Base-by-base conservation (phyloP, 2,329 filamentous ascomycete genomes). In the Claviceps purpurea region DNA sequence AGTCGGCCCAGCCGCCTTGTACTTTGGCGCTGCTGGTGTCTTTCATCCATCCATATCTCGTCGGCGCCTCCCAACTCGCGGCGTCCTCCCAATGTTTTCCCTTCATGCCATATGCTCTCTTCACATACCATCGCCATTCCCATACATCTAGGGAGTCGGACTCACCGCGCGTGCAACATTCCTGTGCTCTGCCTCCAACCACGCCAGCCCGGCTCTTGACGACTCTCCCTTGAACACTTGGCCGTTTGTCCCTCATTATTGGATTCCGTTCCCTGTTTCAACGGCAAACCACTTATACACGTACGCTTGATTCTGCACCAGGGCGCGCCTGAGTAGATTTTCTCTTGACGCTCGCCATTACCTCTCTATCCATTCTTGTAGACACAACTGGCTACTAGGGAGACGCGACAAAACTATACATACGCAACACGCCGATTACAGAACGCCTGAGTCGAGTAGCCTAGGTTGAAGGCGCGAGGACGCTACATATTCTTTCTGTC, bases 221-320 rank as follows among this genome's bases (percentile, higher is more conserved):
- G 38, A 40, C 47, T 49, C 47, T 42, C 53, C 53, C 53, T 55
- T 52, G 20, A 41, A 39, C 44, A 46, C 20, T 18, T 8, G 43
- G 16, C 50, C 42, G 46, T 24, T 50, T 20, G 50, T 50, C 50
- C 22, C 52, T 54, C 13, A 44, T 51, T 43, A 54, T 55, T 50
- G 56, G 54, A 56, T 56, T 57, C 56, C 56, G 54, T 48, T 52
- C 51, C 51, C 52, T 51, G 49, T 53, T 49, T 49, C 53, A 46
- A 49, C 49, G 18, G 37, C 45, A 46, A 26, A 51, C 10, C 50
- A 39, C 40, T 41, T 41, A 44, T 49, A 20, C 43, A 47, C 47
- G 51, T 22, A 46, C 34, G 24, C 47, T 44, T 37, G 41, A 43
- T 11, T 43, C 20, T 22, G 14, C 45, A 42, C 49, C 40, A 18